Evolutionary conservation across 805 yeast genomes (phyloP), one percentile per base, ranked within the genome.

Genomic region (Torulaspora quercuum): DNA sequence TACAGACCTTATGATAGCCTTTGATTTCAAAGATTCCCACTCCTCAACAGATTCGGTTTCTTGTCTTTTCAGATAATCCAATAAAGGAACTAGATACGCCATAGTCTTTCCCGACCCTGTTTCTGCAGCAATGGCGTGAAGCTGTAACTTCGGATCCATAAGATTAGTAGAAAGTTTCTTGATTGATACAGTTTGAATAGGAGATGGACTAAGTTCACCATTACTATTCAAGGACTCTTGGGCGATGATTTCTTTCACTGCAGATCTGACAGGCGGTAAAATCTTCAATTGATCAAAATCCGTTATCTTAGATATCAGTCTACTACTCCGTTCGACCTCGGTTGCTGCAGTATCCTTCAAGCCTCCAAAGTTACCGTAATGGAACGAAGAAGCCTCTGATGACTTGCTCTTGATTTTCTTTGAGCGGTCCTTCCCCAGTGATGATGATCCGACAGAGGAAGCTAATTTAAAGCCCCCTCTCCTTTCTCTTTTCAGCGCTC

Each of bases 31-130:
- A 14, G 28, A 44, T 9, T 55, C 64, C 67, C 72, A 68, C 3
- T 57, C 53, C 4, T 65, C 68, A 0, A 60, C 54, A 8, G 35
- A 35, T 34, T 58, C 67, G 2, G 59, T 41, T 39, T 80, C 79
- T 33, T 73, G 76, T 40, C 80, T 78, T 42, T 77, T 74, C 45
- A 89, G 60, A 45, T 75, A 76, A 31, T 86, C 82, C 24, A 89
- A 45, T 22, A 90, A 45, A 0, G 95, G 89, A 0, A 83, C 77
- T 42, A 92, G 55, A 53, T 89, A 90, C 0, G 97, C 88, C 79
- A 95, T 78, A 0, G 98, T 90, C 56, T 90, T 90, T 6, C 98
- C 98, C 0, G 95, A 82, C 0, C 98, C 98, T 0, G 98, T 90
- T 57, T 92, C 97, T 3, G 97, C 95, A 0, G 97, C 97, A 37